phyloP scores from a whole-genome alignment of 345 rosid genomes.

The Eucalyptus decipiens region DNA sequence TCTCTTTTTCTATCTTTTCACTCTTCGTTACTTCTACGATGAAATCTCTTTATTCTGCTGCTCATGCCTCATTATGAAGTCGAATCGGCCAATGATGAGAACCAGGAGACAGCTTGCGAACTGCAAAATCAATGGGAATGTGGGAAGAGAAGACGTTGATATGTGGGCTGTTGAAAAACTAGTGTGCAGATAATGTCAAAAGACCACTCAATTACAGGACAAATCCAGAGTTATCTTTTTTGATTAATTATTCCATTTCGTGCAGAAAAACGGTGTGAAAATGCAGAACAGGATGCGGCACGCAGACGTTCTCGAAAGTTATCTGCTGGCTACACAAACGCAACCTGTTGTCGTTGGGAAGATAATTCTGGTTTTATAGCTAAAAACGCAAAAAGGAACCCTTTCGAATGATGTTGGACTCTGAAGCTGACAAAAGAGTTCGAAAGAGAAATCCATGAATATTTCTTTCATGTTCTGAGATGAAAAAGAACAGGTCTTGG shows the following conservation, averaged over 20 bases:
- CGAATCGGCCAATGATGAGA: neutral
- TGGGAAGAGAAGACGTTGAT: neutral
- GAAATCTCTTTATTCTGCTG: neutral
- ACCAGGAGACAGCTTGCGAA: neutral
- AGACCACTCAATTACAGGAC: neutral
- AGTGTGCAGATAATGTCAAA: neutral
- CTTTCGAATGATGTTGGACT: neutral
- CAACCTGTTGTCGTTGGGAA: neutral
- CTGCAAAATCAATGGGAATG: neutral
- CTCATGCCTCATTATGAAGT: neutral
- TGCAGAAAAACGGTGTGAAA: neutral
- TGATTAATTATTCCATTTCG: neutral
- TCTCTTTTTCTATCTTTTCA: neutral
- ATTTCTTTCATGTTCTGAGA: neutral
- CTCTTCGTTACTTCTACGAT: neutral
- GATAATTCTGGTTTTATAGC: neutral
- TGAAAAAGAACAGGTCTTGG: neutral
- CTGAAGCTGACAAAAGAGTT: neutral
- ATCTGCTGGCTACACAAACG: neutral
- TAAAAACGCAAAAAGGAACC: neutral
- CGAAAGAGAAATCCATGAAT: neutral
- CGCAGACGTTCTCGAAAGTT: neutral
- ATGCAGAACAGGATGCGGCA: neutral
- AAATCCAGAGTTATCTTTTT: neutral
- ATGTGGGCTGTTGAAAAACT: neutral